Percentiles rank a stretch among this genome's conserved stretches.
These are phyloP conservation scores for Ascomycota sp. DNA, from an alignment of 2,329 filamentous ascomycete species.

Conservation along the genomic window DNA sequence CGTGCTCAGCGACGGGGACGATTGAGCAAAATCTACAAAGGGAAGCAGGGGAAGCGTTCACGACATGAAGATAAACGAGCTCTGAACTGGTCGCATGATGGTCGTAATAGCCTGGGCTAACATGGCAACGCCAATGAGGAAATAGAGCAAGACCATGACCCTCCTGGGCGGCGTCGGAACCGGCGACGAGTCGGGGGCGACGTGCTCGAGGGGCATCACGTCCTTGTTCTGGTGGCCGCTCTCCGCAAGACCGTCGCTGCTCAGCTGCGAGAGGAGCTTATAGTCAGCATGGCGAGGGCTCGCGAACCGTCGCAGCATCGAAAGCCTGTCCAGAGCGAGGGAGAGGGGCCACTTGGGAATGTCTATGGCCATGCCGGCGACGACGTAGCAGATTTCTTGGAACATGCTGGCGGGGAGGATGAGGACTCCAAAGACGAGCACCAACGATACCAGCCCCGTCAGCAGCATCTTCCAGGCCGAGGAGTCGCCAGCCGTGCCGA, in stretches of 20 bases:
- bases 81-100: constrained; percentile 9
- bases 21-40: constrained; percentile 12
- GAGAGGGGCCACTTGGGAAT: constrained; percentile 8
- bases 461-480: constrained; percentile 11
- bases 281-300: constrained; percentile 3
- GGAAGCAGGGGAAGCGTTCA: constrained; percentile 14
- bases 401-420: constrained; percentile 7
- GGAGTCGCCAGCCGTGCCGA: constrained; percentile 11
- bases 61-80: constrained; percentile 14
- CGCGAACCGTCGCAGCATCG: background rate
- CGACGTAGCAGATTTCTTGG: constrained; percentile 6
- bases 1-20: constrained; percentile 7
- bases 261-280: constrained; percentile 7
- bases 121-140: constrained; percentile 3
- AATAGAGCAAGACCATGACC: constrained; percentile 2
- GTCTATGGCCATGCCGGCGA: constrained; percentile 7
- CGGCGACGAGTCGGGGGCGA: background rate
- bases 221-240: constrained; percentile 1
- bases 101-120: constrained; percentile 6
- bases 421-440: constrained; percentile 4
- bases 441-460: constrained; percentile 10
- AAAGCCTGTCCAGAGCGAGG: constrained; percentile 1
- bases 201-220: background rate
- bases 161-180: background rate
- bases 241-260: constrained; percentile 5